Evolutionary conservation across 805 yeast genomes (phyloP).

Genomic region (Ascoidea rubescens): DNA sequence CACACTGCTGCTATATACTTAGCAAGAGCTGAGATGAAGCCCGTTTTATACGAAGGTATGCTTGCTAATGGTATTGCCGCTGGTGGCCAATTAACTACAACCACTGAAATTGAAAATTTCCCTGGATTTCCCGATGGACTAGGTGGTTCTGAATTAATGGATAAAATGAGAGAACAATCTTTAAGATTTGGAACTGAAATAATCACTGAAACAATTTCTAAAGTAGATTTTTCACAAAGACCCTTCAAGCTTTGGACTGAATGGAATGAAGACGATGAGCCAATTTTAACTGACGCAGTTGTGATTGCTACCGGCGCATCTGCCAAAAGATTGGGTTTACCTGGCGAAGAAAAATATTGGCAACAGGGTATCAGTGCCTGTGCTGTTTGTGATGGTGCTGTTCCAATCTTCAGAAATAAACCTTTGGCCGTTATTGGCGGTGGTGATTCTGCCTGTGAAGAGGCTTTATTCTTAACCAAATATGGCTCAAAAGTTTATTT

Average conservation of each 20-base stretch:
- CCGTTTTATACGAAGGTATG: conserved; percentile 90
- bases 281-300: conserved; percentile 85
- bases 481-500: conserved; percentile 93
- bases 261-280: conserved; percentile 67
- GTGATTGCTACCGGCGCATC: conserved; percentile 97
- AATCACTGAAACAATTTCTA: conserved; percentile 89
- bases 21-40: conserved; percentile 92
- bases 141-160: conserved; percentile 82
- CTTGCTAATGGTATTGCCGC: conserved; percentile 95
- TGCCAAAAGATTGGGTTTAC: conserved; percentile 84
- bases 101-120: conserved; percentile 97
- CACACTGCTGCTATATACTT: conserved; percentile 98
- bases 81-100: conserved; percentile 97
- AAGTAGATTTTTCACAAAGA: conserved; percentile 72
- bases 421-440: conserved; percentile 98
- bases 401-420: conserved; percentile 95
- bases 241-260: conserved; percentile 98
- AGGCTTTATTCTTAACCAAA: conserved; percentile 91
- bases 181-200: conserved; percentile 82
- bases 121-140: conserved; percentile 97
- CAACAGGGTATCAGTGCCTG: conserved; percentile 98
- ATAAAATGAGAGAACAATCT: conserved; percentile 83
- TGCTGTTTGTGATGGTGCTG: conserved; percentile 99
- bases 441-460: conserved; percentile 99
- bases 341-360: conserved; percentile 98